phyloP scores from a whole-genome alignment of 305 asterid genomes.

The Ajuga reptans region DNA sequence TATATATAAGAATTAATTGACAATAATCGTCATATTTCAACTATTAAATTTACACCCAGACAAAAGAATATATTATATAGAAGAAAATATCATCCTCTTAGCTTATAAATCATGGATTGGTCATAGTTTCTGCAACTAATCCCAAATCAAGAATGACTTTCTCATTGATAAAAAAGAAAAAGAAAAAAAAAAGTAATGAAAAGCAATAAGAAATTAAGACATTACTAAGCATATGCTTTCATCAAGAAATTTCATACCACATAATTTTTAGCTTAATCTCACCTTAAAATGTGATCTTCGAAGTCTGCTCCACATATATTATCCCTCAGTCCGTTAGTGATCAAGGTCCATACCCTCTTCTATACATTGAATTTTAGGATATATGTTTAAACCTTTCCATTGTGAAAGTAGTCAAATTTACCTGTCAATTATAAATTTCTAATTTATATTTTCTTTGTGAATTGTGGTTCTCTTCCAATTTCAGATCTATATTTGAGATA shows the following conservation, averaged over 20 bases:
- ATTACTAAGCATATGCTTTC: not conserved
- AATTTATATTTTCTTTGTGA: conserved; percentile 2
- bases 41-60: too few relatives aligned
- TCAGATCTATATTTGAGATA: conserved; percentile 1
- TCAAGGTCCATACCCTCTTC: not conserved
- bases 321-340: conserved; percentile 5
- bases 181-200: not conserved
- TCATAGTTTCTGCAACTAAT: not conserved
- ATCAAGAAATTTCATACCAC: not conserved
- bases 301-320: not conserved
- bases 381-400: not conserved
- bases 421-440: not conserved
- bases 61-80: too few relatives aligned
- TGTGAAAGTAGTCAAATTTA: not conserved
- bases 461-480: not conserved
- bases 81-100: not conserved
- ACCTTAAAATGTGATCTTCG: not conserved
- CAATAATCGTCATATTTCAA: too few relatives aligned
- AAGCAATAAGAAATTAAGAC: not conserved
- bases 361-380: not conserved
- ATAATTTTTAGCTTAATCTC: not conserved
- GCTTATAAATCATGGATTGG: not conserved
- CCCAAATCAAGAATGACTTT: not conserved
- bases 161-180: not conserved
- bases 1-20: too few relatives aligned